Conservation (phyloP, 176 grass and related monocot genomes). For the Dendrocalamus sinicus region DNA sequence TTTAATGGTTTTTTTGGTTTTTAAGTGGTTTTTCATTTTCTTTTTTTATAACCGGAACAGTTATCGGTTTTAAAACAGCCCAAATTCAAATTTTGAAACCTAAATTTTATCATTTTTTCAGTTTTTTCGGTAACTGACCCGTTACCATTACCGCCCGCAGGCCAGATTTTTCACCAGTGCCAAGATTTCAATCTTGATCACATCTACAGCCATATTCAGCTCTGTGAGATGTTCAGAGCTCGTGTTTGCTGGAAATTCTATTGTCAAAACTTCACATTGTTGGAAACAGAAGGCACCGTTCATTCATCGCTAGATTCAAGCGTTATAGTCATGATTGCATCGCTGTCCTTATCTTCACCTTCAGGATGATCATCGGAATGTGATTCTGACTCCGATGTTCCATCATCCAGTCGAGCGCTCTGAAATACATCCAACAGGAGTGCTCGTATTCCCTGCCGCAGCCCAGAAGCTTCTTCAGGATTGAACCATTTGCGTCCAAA, state of each 20-base stretch:
- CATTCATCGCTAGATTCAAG: constrained; percentile 38
- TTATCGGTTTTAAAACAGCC: too few species aligned
- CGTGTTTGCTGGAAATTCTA: neutral
- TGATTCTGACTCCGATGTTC: neutral
- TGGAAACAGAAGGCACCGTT: neutral
- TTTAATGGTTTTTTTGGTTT: too few species aligned
- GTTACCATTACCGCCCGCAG: too few species aligned
- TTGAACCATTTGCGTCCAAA: constrained; percentile 66
- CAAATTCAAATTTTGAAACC: too few species aligned
- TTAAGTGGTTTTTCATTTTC: too few species aligned
- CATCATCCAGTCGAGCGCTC: constrained; percentile 21
- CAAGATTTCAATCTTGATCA: too few species aligned
- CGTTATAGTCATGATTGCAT: neutral
- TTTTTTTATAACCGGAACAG: too few species aligned
- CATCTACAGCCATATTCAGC: neutral
- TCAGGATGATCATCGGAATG: constrained; percentile 15
- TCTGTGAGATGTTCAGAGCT: neutral
- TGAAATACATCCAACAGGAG: constrained; percentile 51
- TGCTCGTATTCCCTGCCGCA: constrained; percentile 39
- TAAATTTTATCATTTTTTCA: too few species aligned
- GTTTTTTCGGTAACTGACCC: too few species aligned
- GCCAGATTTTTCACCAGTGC: too few species aligned
- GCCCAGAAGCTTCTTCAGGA: constrained; percentile 40
- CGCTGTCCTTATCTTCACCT: neutral
- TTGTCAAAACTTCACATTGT: neutral